phyloP scores from a whole-genome alignment of 1,284 basidiomycete species.

The Trametes pubescens region DNA sequence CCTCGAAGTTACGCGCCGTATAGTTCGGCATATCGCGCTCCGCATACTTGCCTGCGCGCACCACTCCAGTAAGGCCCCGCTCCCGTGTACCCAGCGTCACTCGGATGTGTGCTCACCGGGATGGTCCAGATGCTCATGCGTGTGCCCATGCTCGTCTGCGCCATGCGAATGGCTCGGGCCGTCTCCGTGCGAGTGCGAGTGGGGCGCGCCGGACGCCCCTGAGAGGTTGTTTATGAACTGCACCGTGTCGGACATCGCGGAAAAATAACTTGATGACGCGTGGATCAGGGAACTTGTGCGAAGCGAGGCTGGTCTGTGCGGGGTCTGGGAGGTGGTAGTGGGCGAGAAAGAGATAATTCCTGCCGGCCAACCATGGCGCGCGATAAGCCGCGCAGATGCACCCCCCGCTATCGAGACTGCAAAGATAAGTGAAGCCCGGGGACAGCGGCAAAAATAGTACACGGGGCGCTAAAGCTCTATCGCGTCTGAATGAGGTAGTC shows the following conservation, averaged over 20 bases:
- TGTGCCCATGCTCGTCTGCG: constrained; percentile 84
- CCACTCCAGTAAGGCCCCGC: background rate
- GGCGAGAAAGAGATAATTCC: background rate
- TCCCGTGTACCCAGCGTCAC: constrained; percentile 26
- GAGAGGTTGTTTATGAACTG: constrained; percentile 77
- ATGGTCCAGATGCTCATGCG: constrained; percentile 90
- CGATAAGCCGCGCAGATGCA: constrained; percentile 2
- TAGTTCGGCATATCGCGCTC: constrained; percentile 96
- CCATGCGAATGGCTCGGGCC: constrained; percentile 54
- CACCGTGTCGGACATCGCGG: constrained; percentile 46
- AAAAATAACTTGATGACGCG: too few species aligned
- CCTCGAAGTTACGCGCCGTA: constrained; percentile 84
- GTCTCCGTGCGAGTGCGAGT: constrained; percentile 50
- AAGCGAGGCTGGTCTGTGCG: background rate
- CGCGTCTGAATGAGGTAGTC: background rate
- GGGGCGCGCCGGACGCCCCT: constrained; percentile 42
- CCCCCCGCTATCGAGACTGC: background rate
- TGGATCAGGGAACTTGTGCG: background rate
- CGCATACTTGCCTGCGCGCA: constrained; percentile 80
- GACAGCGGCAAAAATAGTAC: background rate
- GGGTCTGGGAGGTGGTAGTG: constrained; percentile 1
- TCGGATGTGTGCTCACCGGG: constrained; percentile 59
- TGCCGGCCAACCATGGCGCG: background rate
- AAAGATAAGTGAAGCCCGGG: background rate
- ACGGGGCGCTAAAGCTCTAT: background rate